Conservation (phyloP, 352 stramenopile genomes). For the Phytophthora uliginosa region DNA sequence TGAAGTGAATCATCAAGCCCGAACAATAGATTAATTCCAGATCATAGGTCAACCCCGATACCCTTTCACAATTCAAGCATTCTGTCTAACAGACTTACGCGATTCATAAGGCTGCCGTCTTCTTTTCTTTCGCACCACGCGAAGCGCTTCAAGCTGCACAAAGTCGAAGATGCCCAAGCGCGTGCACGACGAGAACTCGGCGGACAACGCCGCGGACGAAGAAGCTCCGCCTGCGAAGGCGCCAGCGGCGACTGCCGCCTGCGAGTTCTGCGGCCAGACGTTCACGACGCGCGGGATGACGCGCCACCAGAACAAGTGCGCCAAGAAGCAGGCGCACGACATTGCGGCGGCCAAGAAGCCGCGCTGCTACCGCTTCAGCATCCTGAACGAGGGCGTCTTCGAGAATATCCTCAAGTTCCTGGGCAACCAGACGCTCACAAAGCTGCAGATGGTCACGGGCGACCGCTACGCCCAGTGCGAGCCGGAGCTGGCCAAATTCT, state of each 20-base stretch:
- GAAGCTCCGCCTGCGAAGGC: conserved; percentile 5
- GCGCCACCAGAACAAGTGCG: conserved; percentile 30
- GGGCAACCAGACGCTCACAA: conserved; percentile 40
- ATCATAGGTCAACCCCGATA: neutral
- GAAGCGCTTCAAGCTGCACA: neutral
- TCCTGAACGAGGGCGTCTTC: conserved; percentile 24
- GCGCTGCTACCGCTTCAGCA: conserved; percentile 24
- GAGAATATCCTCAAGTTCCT: conserved; percentile 30
- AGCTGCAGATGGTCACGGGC: conserved; percentile 39
- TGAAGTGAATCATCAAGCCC: neutral
- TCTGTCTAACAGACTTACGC: neutral
- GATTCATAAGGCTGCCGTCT: neutral
- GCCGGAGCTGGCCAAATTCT: conserved; percentile 19
- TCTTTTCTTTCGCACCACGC: neutral
- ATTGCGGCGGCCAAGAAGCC: conserved; percentile 14
- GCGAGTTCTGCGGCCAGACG: conserved; percentile 25
- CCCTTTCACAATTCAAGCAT: neutral
- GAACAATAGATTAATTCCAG: neutral
- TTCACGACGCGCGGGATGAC: conserved; percentile 28
- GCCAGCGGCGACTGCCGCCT: neutral
- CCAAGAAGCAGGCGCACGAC: conserved; percentile 10
- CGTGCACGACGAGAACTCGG: neutral
- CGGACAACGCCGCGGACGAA: neutral
- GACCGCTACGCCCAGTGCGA: conserved; percentile 27
- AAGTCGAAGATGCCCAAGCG: conserved; percentile 8